These are phyloP conservation scores for Phyllosticta citribraziliensis DNA, from an alignment of 2,329 filamentous ascomycete genomes.

Conservation along the genomic window DNA sequence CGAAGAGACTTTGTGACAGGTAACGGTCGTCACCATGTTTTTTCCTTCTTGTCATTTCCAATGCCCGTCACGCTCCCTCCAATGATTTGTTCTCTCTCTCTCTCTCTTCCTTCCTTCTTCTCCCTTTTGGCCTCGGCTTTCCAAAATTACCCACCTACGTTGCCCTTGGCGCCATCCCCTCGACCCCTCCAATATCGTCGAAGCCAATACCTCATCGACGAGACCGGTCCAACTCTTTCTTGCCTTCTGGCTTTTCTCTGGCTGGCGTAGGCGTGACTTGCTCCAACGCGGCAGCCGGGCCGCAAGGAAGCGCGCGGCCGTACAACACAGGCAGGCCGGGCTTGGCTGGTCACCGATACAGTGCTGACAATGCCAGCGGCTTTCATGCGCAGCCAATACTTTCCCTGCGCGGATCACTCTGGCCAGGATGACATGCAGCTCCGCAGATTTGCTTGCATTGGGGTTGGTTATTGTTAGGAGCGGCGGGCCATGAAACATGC, in stretches of 20 bases:
- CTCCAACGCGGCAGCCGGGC: constrained; percentile 23
- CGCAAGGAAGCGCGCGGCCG: constrained; percentile 18
- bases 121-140: constrained; percentile 10
- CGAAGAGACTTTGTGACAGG: constrained; percentile 22
- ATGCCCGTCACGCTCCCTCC: too few species aligned
- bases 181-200: too few species aligned
- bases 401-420: constrained; percentile 11
- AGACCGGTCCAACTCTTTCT: background rate
- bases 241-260: too few species aligned
- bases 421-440: constrained; percentile 16
- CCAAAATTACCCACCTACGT: constrained; percentile 6
- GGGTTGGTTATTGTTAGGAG: constrained; percentile 23
- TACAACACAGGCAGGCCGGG: constrained; percentile 17
- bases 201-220: too few species aligned
- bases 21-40: constrained; percentile 18
- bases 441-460: constrained; percentile 24
- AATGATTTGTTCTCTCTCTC: too few species aligned
- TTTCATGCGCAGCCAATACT: constrained; percentile 19
- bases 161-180: background rate
- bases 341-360: constrained; percentile 16
- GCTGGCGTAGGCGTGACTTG: constrained; percentile 14
- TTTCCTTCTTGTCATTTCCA: background rate
- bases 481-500: constrained; percentile 24
- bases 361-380: constrained; percentile 22
- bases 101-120: constrained; percentile 8